phyloP scores from a whole-genome alignment of 768 basidiomycete genomes.

The Gymnopilus junonius region DNA sequence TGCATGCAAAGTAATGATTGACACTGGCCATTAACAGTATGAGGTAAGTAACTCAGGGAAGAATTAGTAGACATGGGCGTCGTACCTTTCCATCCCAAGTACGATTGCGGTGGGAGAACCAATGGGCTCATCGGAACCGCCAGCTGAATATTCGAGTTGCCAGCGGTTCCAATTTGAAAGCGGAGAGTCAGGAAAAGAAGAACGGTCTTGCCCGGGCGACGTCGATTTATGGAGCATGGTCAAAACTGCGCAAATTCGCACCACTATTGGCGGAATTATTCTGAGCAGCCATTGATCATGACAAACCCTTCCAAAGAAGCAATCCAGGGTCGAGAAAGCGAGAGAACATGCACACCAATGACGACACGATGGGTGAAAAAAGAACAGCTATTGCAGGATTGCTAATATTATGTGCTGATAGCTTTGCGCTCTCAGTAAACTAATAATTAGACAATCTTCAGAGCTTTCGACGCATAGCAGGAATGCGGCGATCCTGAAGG shows the following conservation, averaged over 20 bases:
- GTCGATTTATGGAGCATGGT: neutral
- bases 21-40: neutral
- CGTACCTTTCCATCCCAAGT: constrained; percentile 5
- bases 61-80: neutral
- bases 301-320: neutral
- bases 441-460: too few species aligned
- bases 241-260: neutral
- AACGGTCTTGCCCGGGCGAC: neutral
- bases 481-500: too few species aligned
- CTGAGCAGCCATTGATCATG: too few species aligned
- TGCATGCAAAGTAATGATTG: constrained; percentile 15
- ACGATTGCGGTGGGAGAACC: constrained; percentile 3
- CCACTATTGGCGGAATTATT: neutral
- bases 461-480: too few species aligned
- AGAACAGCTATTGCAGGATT: too few species aligned
- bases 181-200: neutral
- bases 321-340: too few species aligned
- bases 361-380: too few species aligned
- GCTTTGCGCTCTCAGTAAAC: too few species aligned
- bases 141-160: neutral
- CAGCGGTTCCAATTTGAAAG: neutral
- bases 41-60: neutral
- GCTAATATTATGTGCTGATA: too few species aligned
- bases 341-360: neutral
- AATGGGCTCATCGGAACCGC: neutral